Evolutionary conservation across 192 early-diverging fungal species (phyloP).

Genomic region (Dimargaris xerosporica): DNA sequence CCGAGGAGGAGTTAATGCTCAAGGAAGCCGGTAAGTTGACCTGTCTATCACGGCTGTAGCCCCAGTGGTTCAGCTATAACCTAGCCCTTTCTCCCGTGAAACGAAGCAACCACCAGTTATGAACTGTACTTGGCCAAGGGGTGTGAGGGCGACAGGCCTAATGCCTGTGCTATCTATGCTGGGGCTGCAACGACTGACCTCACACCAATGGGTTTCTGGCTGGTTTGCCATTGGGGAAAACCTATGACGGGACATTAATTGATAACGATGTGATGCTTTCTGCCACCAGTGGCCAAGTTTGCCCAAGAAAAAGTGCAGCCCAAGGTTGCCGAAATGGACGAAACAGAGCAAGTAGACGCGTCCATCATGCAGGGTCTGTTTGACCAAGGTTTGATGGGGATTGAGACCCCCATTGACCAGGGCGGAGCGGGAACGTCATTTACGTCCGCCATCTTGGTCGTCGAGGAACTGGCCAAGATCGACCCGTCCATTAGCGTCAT

Average conservation of each 20-base stretch:
- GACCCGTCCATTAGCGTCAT: constrained; percentile 83
- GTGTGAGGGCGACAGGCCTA: too few relatives aligned
- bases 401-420: constrained; percentile 70
- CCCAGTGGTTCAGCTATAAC: too few relatives aligned
- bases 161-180: too few relatives aligned
- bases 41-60: too few relatives aligned
- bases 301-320: constrained; percentile 72
- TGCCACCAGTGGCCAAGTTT: constrained; percentile 56
- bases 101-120: too few relatives aligned
- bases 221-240: too few relatives aligned
- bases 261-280: constrained; percentile 3
- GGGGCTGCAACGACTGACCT: too few relatives aligned
- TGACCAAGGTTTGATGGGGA: constrained; percentile 87
- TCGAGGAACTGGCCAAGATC: constrained; percentile 91
- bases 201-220: too few relatives aligned
- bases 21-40: constrained; percentile 45
- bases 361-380: constrained; percentile 69
- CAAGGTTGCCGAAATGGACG: constrained; percentile 83
- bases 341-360: constrained; percentile 67
- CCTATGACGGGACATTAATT: too few relatives aligned
- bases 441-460: constrained; percentile 63
- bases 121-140: too few relatives aligned
- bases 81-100: too few relatives aligned
- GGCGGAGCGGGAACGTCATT: constrained; percentile 73
- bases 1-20: constrained; percentile 79